A percentile compares a stretch with the other conserved stretches of the same genome.
Conservation (phyloP, 495 filamentous ascomycete species). For the Neurospora discreta region DNA sequence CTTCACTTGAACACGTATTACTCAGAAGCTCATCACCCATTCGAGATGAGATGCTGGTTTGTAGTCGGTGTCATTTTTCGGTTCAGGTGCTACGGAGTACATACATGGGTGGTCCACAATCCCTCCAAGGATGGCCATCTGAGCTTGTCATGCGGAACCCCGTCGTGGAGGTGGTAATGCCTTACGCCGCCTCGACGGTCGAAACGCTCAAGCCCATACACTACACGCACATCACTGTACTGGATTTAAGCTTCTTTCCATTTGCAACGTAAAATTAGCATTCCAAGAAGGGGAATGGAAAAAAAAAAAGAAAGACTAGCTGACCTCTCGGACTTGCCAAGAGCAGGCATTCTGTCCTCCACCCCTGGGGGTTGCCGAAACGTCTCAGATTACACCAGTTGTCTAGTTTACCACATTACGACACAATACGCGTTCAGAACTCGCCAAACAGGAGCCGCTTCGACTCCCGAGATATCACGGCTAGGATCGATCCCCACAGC, state of each 20-base stretch:
- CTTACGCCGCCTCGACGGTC: background rate
- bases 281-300: background rate
- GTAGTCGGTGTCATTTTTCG: background rate
- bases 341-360: conserved; percentile 1
- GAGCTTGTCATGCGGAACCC: conserved; percentile 3
- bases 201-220: background rate
- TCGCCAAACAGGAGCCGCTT: background rate
- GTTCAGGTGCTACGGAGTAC: background rate
- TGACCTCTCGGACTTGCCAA: conserved; percentile 10
- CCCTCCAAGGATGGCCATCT: conserved; percentile 1
- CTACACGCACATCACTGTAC: background rate
- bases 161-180: background rate
- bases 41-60: background rate
- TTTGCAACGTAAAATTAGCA: background rate
- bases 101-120: background rate
- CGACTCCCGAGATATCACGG: background rate
- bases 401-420: background rate
- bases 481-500: background rate
- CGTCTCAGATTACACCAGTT: conserved; percentile 9
- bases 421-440: background rate
- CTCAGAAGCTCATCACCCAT: background rate
- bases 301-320: background rate
- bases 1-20: background rate
- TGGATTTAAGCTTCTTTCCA: conserved; percentile 12
- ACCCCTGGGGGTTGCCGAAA: conserved; percentile 2